Base-by-base conservation (phyloP, 1,284 basidiomycete genomes). In the Heliocybe sulcata region DNA sequence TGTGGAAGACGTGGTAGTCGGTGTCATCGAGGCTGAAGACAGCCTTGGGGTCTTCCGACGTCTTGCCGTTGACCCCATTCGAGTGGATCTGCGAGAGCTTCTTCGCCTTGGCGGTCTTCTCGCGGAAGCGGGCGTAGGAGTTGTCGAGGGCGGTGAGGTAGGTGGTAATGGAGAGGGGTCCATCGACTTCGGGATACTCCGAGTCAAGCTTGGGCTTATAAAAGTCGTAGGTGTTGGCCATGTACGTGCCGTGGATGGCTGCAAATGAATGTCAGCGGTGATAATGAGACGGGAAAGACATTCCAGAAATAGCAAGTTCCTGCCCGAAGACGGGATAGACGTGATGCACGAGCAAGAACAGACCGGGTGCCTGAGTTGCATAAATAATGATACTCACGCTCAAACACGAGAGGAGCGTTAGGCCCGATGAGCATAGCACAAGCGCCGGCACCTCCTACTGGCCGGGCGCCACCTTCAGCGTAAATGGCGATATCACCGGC, bases 401-500 rank as follows among this genome's bases (percentile, higher is more conserved):
- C 96, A 63, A 98, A 82, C 12, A 94, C 90, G 50, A 99, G 75
- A 31, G 96, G 96, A 1, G 97, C 96, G 64, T 98, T 85, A 54
- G 96, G 97, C 16, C 96, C 96, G 72, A 99, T 92, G 61, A 99
- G 82, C 70, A 98, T 85, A 55, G 96, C 96, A 60, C 87, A 88
- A 25, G 95, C 94, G 65, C 97, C 96, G 49, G 97, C 97, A 73
- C 96, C 97, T 65, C 96, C 96, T 61, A 94, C 96, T 12, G 96
- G 96, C 55, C 96, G 85, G 47, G 96, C 96, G 55, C 85, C 81
- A 58, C 96, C 97, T 73, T 97, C 94, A 51, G 95, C 96, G 72
- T 99, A 99, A 66, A 99, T 91, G 58, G 96, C 96, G 71, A 99
- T 98, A 70, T 99, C 96, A 62, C 94, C 97, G 51, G 87, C 90